Evolutionary conservation across 2,329 filamentous ascomycete genomes (phyloP).

Genomic region (Graphilbum ipis-grandicollis): DNA sequence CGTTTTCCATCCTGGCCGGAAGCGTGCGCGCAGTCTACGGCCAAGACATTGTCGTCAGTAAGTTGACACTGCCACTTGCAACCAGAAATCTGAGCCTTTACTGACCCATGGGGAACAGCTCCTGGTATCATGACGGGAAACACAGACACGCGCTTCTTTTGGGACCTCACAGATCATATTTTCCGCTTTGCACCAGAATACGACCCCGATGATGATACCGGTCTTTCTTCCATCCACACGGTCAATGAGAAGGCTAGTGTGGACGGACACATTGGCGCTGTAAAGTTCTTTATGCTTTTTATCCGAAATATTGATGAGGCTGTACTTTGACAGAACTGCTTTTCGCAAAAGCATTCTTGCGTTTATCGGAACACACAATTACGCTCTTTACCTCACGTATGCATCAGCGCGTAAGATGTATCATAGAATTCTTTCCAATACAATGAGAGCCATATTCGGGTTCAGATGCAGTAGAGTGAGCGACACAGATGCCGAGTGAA

Average conservation of each 20-base stretch:
- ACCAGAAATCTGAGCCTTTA: constrained; percentile 11
- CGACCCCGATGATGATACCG: constrained; percentile 19
- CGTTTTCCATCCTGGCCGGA: constrained; percentile 26
- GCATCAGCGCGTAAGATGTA: too few species aligned
- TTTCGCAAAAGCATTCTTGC: too few species aligned
- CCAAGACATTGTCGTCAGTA: constrained; percentile 27
- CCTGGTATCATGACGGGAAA: constrained; percentile 33
- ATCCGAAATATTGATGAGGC: constrained; percentile 21
- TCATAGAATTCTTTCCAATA: too few species aligned
- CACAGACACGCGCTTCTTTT: constrained; percentile 27
- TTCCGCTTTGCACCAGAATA: constrained; percentile 19
- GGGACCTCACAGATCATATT: constrained; percentile 24
- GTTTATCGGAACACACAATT: too few species aligned
- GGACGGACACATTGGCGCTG: constrained; percentile 15
- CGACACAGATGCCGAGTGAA: too few species aligned
- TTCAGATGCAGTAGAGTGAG: too few species aligned
- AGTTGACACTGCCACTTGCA: constrained; percentile 6
- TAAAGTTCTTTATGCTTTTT: constrained; percentile 21
- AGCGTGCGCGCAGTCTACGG: constrained; percentile 31
- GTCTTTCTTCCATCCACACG: constrained; percentile 19
- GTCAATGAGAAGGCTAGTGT: constrained; percentile 22
- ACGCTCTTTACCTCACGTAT: too few species aligned
- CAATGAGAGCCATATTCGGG: too few species aligned
- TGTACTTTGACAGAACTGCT: neutral
- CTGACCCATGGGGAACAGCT: constrained; percentile 26